Evolutionary conservation across 1,284 basidiomycete species (phyloP).

Genomic region (Apiotrichum gracile): DNA sequence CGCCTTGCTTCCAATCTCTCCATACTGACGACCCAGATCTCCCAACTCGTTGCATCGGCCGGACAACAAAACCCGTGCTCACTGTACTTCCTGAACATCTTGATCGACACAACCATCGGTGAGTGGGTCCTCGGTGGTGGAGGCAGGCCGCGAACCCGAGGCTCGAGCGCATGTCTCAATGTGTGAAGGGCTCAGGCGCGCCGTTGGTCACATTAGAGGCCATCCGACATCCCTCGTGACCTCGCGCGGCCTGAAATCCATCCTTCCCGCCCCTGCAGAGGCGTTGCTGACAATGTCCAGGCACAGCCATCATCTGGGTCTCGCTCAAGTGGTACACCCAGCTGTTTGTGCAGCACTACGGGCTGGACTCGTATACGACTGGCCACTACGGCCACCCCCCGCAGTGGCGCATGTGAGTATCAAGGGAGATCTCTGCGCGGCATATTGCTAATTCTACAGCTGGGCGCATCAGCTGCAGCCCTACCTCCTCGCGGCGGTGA

Average conservation of each 20-base stretch:
- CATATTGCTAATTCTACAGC: slow-evolving; percentile 38
- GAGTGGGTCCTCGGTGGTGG: too few relatives aligned
- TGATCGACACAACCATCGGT: slow-evolving; percentile 92
- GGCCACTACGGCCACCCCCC: slow-evolving; percentile 84
- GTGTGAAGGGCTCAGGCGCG: too few relatives aligned
- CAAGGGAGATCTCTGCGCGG: too few relatives aligned
- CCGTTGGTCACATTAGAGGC: too few relatives aligned
- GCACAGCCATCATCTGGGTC: slow-evolving; percentile 77
- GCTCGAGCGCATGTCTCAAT: too few relatives aligned
- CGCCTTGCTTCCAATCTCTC: too few relatives aligned
- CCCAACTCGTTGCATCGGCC: slow-evolving; percentile 54
- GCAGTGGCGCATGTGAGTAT: slow-evolving; percentile 28
- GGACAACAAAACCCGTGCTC: slow-evolving; percentile 76
- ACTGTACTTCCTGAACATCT: slow-evolving; percentile 87
- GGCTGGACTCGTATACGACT: slow-evolving; percentile 70
- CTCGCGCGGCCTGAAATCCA: too few relatives aligned
- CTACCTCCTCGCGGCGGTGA: slow-evolving; percentile 72
- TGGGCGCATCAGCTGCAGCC: slow-evolving; percentile 81
- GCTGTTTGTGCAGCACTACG: slow-evolving; percentile 60
- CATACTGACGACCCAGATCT: slow-evolving; percentile 44
- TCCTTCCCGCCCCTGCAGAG: too few relatives aligned
- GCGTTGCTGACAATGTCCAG: slow-evolving; percentile 45
- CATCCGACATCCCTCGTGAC: too few relatives aligned
- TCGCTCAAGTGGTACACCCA: slow-evolving; percentile 65
- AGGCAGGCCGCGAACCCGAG: too few relatives aligned